Base-by-base conservation (phyloP, 371 early-diverging fungal genomes). In the Aphelidium insulamus region DNA sequence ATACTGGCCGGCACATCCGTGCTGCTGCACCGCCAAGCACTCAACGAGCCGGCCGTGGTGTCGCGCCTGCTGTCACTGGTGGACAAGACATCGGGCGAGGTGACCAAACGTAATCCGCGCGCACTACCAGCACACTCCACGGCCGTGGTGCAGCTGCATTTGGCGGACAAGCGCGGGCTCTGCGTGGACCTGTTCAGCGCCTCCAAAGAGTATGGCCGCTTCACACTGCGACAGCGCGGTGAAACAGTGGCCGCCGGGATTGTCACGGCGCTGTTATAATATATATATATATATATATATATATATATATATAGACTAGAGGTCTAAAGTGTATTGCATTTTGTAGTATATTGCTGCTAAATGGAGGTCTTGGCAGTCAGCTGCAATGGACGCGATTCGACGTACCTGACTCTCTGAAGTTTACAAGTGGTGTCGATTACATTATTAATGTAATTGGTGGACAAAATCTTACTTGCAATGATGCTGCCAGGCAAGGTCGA, bases 221-320 rank as follows among this genome's bases (percentile, higher is more conserved):
- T 95, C 38, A 75, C 77, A 66, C 51, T 95, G 32, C 65, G 92
- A 28, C 70, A 69, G 40, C 75, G 68, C 15, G 75, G 80, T 14
- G 68, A 75, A 36, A 85, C 88, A 0, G 67, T 91, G 9, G 92
- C 91, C 5, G 87, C 85, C 5, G 95, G 95, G 10, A 72, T 91
- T 26, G 81, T 79, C 2, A 66, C 52, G 10, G 50, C 62, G 33
- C 58, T 72, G 46, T 52, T 33, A 34, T 45, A 41, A 15, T 42
- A 23, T 9, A 17, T 34, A 12, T 19, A 20, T 21, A 30, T 30
- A 30, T 30, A n/a, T 10, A 25, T 28, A 15, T 17, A 9, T 21
- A 5, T 34, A 26, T 22, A 21, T 22, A 26, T 10, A 22, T 15
- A 33, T n/a, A n/a, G n/a, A n/a, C n/a, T n/a, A n/a, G n/a, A n/a